phyloP scores from a whole-genome alignment of 805 yeast species.

The Saccharomycopsis fibuligera region DNA sequence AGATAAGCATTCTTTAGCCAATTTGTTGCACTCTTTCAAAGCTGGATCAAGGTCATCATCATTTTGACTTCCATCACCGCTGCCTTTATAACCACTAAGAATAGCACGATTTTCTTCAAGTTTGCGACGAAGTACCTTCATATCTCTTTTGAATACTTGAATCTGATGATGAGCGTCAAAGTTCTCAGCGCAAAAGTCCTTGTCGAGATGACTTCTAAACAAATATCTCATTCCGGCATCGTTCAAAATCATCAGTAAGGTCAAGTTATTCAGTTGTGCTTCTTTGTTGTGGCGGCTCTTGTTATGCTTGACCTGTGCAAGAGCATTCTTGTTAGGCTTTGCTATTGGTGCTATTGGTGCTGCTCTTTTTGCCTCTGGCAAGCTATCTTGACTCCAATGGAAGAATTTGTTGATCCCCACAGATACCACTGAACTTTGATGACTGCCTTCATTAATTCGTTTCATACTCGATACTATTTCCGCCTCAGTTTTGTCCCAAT shows the following conservation, averaged over 20 bases:
- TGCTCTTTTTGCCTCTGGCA: not conserved
- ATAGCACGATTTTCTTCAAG: conserved; percentile 1
- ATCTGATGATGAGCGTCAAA: conserved; percentile 64
- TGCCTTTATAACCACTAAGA: conserved; percentile 5
- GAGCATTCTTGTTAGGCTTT: too few relatives aligned
- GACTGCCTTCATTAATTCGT: too few relatives aligned
- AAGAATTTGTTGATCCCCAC: too few relatives aligned
- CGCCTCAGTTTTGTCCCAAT: conserved; percentile 27
- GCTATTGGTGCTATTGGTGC: too few relatives aligned
- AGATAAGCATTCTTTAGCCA: conserved; percentile 52
- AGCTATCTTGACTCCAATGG: not conserved
- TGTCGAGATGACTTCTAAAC: conserved; percentile 58
- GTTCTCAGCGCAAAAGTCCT: conserved; percentile 67
- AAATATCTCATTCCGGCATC: conserved; percentile 75
- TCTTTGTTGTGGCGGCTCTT: not conserved
- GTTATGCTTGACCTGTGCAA: too few relatives aligned
- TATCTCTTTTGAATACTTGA: conserved; percentile 42
- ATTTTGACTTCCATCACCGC: not conserved
- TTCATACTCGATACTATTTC: not conserved
- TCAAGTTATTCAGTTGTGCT: not conserved
- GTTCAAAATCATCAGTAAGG: conserved; percentile 37
- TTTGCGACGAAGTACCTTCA: conserved; percentile 36
- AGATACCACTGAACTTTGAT: too few relatives aligned
- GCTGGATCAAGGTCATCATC: not conserved
- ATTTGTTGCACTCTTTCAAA: conserved; percentile 12